Evolutionary conservation across 2,329 filamentous ascomycete species (phyloP), one percentile per base, ranked within the genome.

Genomic region (Bimuria novae-zelandiae): DNA sequence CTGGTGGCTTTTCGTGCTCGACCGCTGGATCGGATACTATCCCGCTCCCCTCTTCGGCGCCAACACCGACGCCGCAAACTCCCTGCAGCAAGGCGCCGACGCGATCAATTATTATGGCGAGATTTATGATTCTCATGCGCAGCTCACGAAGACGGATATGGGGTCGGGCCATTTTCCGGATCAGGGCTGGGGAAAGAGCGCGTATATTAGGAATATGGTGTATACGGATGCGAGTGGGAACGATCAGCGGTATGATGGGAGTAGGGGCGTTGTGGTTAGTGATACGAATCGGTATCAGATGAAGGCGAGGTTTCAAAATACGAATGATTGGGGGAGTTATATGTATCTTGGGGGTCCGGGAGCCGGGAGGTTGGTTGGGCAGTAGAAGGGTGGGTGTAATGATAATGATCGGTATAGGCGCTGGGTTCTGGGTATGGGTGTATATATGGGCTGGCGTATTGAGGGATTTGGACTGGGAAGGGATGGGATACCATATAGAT

Each of bases 371-470:
- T 46, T 1, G 43, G 54, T 30, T 49, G 41, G 19, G 43, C 40
- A 16, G 47, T 37, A 22, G 4, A 3, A 7, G 39, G 21, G 10
- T 27, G 29, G 35, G 22, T 46, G 36, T 46, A 35, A 33, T 33
- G 27, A 23, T 6, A 19, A 52, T 21, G 58, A 48, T n/a, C n/a
- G n/a, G n/a, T n/a, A 65, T 50, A 60, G 70, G 58, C 67, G 69
- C 11, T 17, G 36, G 7, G 19, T 39, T 39, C 17, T 19, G n/a
- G 21, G 19, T 19, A 11, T 23, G 17, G 23, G 41, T 65, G 70
- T 52, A 79, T 87, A 47, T 74, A 86, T 41, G 86, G 88, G 85
- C 88, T 10, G 80, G n/a, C n/a, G n/a, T n/a, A n/a, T n/a, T n/a
- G n/a, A n/a, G n/a, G n/a, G 69, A 83, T 80, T 49, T 41, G 40